A percentile compares a stretch with the other conserved stretches of the same genome.
Conservation (phyloP, 2,329 filamentous ascomycete species). For the Aspergillus floridensis region DNA sequence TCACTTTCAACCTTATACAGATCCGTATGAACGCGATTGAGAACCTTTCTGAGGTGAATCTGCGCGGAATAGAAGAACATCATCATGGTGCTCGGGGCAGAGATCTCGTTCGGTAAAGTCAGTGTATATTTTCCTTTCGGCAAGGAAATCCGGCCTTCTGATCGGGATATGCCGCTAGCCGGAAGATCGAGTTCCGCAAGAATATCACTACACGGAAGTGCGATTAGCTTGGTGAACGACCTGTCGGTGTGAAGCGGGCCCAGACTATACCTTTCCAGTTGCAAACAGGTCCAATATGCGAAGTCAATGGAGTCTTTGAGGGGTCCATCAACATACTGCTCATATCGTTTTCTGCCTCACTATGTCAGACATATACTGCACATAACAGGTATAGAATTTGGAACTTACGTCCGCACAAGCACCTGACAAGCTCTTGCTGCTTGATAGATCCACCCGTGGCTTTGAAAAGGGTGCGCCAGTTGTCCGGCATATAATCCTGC, state of each 20-base stretch:
- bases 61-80: slow-evolving; percentile 62
- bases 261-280: slow-evolving; percentile 73
- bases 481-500: slow-evolving; percentile 88
- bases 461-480: slow-evolving; percentile 80
- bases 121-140: slow-evolving; percentile 39
- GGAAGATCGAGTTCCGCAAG: slow-evolving; percentile 76
- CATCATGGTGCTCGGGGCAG: slow-evolving; percentile 40
- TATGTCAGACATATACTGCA: slow-evolving; percentile 5
- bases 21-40: slow-evolving; percentile 56
- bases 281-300: slow-evolving; percentile 90
- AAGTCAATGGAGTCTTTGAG: slow-evolving; percentile 65
- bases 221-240: background rate
- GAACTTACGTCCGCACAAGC: slow-evolving; percentile 66
- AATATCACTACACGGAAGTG: slow-evolving; percentile 64
- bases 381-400: background rate
- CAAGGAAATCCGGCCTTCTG: slow-evolving; percentile 48
- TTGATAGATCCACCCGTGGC: slow-evolving; percentile 67
- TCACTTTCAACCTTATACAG: slow-evolving; percentile 49
- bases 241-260: background rate
- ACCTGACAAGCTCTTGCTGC: slow-evolving; percentile 64
- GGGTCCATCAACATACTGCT: slow-evolving; percentile 27
- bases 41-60: slow-evolving; percentile 57
- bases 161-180: slow-evolving; percentile 58
- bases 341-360: slow-evolving; percentile 33
- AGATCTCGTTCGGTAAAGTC: slow-evolving; percentile 31